phyloP scores from a whole-genome alignment of 768 basidiomycete genomes.

The Trametes elegans region DNA sequence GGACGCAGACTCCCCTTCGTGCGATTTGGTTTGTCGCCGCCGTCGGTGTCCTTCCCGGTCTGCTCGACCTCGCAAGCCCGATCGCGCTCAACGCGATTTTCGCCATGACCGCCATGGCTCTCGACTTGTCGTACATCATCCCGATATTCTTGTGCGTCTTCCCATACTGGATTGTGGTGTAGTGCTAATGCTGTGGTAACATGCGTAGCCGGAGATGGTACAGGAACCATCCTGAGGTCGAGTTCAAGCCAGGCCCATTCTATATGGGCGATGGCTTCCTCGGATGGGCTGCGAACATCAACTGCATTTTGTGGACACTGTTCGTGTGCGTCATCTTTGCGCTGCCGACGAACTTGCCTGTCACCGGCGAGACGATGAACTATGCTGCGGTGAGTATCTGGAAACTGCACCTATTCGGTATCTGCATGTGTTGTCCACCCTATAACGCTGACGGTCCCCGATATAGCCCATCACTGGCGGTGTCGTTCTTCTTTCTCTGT shows the following conservation, averaged over 20 bases:
- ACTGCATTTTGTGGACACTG: constrained; percentile 67
- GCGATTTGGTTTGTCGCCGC: constrained; percentile 74
- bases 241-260: constrained; percentile 84
- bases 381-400: constrained; percentile 65
- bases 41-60: constrained; percentile 64
- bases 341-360: constrained; percentile 66
- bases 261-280: constrained; percentile 73
- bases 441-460: background rate
- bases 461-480: constrained; percentile 34
- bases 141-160: constrained; percentile 61
- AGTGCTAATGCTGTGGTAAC: background rate
- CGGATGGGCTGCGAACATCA: constrained; percentile 58
- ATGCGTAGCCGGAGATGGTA: constrained; percentile 53
- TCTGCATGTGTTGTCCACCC: background rate
- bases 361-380: constrained; percentile 74
- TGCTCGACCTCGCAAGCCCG: constrained; percentile 75
- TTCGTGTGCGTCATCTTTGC: constrained; percentile 73
- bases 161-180: background rate
- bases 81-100: constrained; percentile 81
- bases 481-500: constrained; percentile 34
- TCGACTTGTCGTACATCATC: constrained; percentile 79
- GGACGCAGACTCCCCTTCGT: constrained; percentile 72
- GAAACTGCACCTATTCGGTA: background rate
- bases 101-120: constrained; percentile 74
- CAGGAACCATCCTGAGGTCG: constrained; percentile 74